phyloP scores from a whole-genome alignment of 2,329 filamentous ascomycete species.

The Aspergillus japonicus region DNA sequence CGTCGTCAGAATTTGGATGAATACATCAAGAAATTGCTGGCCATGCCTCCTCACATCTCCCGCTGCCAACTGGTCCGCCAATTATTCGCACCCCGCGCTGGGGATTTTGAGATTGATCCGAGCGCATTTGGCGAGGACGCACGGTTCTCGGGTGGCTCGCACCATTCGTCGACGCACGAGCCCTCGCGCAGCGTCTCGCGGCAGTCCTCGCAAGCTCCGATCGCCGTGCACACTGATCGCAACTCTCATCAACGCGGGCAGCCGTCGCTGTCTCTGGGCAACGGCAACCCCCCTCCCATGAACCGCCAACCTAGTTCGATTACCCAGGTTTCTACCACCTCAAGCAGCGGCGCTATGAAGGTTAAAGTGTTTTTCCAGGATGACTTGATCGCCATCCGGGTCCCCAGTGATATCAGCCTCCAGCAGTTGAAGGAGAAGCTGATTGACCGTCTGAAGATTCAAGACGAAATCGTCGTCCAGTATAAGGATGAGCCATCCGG shows the following conservation, averaged over 20 bases:
- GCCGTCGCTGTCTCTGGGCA: conserved; percentile 30
- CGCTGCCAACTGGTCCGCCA: conserved; percentile 80
- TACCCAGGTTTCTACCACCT: conserved; percentile 42
- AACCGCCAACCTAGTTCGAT: conserved; percentile 55
- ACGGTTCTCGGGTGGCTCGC: conserved; percentile 68
- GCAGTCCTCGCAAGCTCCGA: conserved; percentile 65
- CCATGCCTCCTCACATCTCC: conserved; percentile 80
- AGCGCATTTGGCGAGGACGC: conserved; percentile 66
- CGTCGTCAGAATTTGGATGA: conserved; percentile 89
- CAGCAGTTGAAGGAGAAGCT: conserved; percentile 80
- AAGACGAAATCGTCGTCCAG: conserved; percentile 72
- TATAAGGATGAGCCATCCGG: conserved; percentile 83
- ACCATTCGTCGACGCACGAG: conserved; percentile 65
- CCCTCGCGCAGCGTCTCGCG: conserved; percentile 60
- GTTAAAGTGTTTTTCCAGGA: conserved; percentile 94
- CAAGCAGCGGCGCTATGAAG: conserved; percentile 65
- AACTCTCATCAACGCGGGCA: conserved; percentile 43
- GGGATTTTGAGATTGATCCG: conserved; percentile 89
- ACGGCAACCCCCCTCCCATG: conserved; percentile 45
- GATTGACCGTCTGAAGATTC: conserved; percentile 75
- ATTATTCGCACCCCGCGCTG: conserved; percentile 85
- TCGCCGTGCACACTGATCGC: conserved; percentile 51
- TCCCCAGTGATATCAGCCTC: conserved; percentile 76
- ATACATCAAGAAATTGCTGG: conserved; percentile 88
- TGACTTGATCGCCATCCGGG: conserved; percentile 86